Base-by-base conservation (phyloP, 257 asterid genomes). In the Sherardia arvensis region DNA sequence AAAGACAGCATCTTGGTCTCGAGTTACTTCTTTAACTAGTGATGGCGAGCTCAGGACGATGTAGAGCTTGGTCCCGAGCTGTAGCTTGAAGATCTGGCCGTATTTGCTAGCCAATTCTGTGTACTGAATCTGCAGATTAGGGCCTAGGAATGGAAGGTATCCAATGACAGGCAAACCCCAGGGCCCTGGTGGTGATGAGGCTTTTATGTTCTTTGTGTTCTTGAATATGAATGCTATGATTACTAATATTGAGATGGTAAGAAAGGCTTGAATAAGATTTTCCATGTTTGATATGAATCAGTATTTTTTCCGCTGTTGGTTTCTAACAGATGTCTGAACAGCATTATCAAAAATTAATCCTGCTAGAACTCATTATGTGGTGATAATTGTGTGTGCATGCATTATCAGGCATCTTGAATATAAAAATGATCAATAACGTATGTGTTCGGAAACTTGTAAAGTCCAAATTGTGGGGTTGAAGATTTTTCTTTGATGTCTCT, bases 141-240 rank as follows among this genome's bases (percentile, higher is more conserved):
- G 65, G 61, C 65, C 67, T 4, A 84, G 90, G 57, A 69, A 81
- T 1, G 77, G 80, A 69, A 84, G 78, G 34, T 65, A 61, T 69
- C 65, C 90, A 74, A 1, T 73, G 65, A 20, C 61, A 1, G 83
- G 87, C 22, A 81, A 69, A 67, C 90, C 90, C 34, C 49, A 38
- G 2, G 90, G 87, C 65, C 87, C 76, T 49, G 76, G 76, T 59
- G 77, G 73, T 22, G 63, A 38, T 7, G 36, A 34, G 15, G 32
- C 29, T 14, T 20, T 25, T 32, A 17, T 25, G 32, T 56, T 63
- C 60, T 12, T 28, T 29, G 69, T 5, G 17, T 64, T 64, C 29
- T 7, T 57, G 65, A 70, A 28, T 27, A 56, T 36, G 4, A 34
- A 1, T 18, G 25, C 12, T 7, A 49, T 18, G 57, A 49, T 4